phyloP scores from a whole-genome alignment of 1,284 basidiomycete species.

The Trametes hirsuta region DNA sequence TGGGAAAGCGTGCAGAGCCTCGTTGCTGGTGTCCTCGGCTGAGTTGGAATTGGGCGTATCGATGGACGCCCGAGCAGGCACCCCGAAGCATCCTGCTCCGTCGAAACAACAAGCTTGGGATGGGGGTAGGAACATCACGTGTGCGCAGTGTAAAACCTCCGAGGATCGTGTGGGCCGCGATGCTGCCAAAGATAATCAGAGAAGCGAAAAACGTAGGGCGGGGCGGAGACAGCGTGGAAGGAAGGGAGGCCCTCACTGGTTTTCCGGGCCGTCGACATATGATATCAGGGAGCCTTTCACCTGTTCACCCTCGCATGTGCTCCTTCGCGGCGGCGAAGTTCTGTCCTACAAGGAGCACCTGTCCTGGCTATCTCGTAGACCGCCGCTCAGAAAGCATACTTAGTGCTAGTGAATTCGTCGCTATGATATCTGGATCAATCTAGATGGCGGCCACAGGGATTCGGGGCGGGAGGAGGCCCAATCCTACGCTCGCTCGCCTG shows the following conservation, averaged over 20 bases:
- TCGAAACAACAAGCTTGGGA: not conserved
- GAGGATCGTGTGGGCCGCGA: not conserved
- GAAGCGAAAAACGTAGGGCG: slow-evolving; percentile 1
- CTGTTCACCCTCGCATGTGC: no score
- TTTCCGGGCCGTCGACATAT: not conserved
- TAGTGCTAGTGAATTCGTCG: no score
- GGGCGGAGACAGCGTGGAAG: not conserved
- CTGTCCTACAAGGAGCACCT: no score
- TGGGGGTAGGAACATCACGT: not conserved
- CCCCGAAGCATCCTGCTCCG: not conserved
- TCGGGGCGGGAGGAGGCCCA: no score
- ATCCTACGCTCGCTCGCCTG: not conserved
- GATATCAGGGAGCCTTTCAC: not conserved
- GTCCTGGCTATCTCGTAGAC: no score
- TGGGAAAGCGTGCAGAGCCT: not conserved
- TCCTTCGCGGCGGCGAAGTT: no score
- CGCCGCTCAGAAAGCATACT: no score
- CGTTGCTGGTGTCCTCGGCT: slow-evolving; percentile 3
- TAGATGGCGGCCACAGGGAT: no score
- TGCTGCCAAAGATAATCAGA: slow-evolving; percentile 6
- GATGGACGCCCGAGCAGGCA: slow-evolving; percentile 6
- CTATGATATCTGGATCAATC: no score
- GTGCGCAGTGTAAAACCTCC: not conserved
- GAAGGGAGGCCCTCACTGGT: not conserved
- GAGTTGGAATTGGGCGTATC: slow-evolving; percentile 11